Evolutionary conservation across 306 rosid species (phyloP).

Genomic region (Aeschynomene evenia): DNA sequence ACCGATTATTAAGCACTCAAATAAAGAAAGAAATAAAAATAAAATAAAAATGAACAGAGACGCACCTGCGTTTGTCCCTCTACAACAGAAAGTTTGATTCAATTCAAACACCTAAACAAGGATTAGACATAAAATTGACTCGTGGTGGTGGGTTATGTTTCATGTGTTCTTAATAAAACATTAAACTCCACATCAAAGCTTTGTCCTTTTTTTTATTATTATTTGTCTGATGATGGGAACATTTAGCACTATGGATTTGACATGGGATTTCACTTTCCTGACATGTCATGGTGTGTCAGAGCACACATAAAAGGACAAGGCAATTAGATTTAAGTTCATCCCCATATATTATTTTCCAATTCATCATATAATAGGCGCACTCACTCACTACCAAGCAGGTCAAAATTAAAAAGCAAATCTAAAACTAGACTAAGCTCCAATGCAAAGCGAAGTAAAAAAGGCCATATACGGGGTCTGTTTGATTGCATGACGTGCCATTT

Average conservation of each 20-base stretch:
- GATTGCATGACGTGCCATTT: neutral
- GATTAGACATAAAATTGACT: slow-evolving; percentile 19
- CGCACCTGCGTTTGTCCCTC: slow-evolving; percentile 25
- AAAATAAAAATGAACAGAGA: neutral
- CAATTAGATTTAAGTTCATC: neutral
- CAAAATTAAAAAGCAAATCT: neutral
- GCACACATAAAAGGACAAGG: neutral
- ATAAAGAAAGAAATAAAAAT: too few relatives aligned
- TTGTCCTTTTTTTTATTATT: neutral
- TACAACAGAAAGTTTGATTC: neutral
- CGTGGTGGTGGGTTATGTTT: neutral
- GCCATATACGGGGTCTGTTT: neutral
- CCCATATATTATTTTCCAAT: neutral
- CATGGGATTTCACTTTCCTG: neutral
- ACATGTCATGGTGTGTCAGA: neutral
- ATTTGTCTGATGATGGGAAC: neutral
- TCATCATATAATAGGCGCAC: neutral
- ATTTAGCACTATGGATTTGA: neutral
- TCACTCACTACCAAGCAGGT: neutral
- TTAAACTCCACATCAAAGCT: neutral
- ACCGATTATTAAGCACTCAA: neutral
- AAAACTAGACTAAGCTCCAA: neutral
- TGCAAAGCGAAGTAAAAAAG: neutral
- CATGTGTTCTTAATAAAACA: neutral
- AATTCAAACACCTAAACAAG: slow-evolving; percentile 11